Percentiles rank a stretch among this genome's conserved stretches.
These are phyloP conservation scores for Nigrospora oryzae DNA, from an alignment of 2,329 filamentous ascomycete species.

Conservation along the genomic window DNA sequence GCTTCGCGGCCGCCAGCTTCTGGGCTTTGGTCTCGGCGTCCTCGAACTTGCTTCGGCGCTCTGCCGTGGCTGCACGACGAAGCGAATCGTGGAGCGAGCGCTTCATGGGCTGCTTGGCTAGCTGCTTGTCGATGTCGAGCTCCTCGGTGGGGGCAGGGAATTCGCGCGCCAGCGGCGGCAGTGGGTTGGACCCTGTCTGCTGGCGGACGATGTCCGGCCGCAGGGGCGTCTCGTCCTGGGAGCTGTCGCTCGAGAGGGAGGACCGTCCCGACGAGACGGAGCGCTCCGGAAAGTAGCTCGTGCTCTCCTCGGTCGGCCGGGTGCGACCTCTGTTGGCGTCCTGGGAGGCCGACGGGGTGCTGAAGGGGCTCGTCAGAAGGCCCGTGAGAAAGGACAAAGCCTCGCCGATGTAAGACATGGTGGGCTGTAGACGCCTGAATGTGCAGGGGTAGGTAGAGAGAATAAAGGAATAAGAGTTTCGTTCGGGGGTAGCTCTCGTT, in stretches of 20 bases:
- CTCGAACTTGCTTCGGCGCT: slow-evolving; percentile 5
- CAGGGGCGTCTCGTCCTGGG: slow-evolving; percentile 8
- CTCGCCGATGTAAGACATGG: slow-evolving; percentile 3
- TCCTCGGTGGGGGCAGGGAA: slow-evolving; percentile 14
- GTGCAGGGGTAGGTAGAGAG: too few species aligned
- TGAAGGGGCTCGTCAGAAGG: slow-evolving; percentile 1
- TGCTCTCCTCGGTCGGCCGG: slow-evolving; percentile 1
- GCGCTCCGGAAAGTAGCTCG: slow-evolving; percentile 6
- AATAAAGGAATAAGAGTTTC: too few species aligned
- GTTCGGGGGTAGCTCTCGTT: too few species aligned
- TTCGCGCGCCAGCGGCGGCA: slow-evolving; percentile 16
- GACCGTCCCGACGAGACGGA: slow-evolving; percentile 1
- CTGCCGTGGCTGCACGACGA: slow-evolving; percentile 12
- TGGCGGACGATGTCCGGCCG: neutral
- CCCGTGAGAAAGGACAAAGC: slow-evolving; percentile 4
- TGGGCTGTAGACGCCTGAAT: neutral
- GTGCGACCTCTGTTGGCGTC: neutral
- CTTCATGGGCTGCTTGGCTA: slow-evolving; percentile 17
- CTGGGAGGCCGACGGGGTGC: neutral
- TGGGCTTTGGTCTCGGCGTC: slow-evolving; percentile 24
- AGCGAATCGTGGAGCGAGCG: slow-evolving; percentile 18
- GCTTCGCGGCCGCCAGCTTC: slow-evolving; percentile 39
- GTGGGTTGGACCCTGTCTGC: slow-evolving; percentile 11
- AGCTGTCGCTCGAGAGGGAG: slow-evolving; percentile 8
- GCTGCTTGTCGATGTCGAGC: slow-evolving; percentile 18